These are phyloP conservation scores for Diaporthe aspalathi DNA, from an alignment of 2,329 filamentous ascomycete species.

Conservation along the genomic window DNA sequence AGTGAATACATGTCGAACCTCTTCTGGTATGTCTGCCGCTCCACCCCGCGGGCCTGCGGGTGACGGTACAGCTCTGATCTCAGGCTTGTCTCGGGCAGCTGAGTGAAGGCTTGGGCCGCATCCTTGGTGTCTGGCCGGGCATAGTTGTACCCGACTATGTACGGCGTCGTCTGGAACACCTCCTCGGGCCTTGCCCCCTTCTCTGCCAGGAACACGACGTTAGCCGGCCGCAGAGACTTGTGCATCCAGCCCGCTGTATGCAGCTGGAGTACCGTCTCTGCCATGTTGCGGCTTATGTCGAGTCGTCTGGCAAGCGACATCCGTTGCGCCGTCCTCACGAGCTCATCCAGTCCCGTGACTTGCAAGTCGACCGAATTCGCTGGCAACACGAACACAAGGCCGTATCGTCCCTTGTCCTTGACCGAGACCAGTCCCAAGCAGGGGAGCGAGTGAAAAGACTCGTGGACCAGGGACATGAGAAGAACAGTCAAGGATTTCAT, in stretches of 20 bases:
- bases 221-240: constrained; percentile 46
- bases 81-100: constrained; percentile 40
- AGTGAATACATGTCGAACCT: constrained; percentile 43
- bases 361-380: constrained; percentile 36
- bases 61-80: constrained; percentile 42
- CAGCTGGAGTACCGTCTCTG: constrained; percentile 45
- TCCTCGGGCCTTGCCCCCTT: constrained; percentile 35
- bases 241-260: constrained; percentile 49
- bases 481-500: constrained; percentile 41
- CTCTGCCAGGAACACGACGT: constrained; percentile 44
- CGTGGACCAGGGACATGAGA: constrained; percentile 39
- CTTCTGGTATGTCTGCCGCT: constrained; percentile 41
- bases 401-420: constrained; percentile 36
- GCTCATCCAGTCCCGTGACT: constrained; percentile 36
- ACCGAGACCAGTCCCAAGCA: constrained; percentile 41
- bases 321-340: constrained; percentile 30
- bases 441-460: constrained; percentile 41
- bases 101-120: constrained; percentile 39
- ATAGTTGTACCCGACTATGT: constrained; percentile 42
- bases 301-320: constrained; percentile 40
- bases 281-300: constrained; percentile 40
- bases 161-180: constrained; percentile 40
- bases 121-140: constrained; percentile 33
- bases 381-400: constrained; percentile 40
- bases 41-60: constrained; percentile 38